Evolutionary conservation across 768 basidiomycete species (phyloP).

Genomic region (Calocybe indica): DNA sequence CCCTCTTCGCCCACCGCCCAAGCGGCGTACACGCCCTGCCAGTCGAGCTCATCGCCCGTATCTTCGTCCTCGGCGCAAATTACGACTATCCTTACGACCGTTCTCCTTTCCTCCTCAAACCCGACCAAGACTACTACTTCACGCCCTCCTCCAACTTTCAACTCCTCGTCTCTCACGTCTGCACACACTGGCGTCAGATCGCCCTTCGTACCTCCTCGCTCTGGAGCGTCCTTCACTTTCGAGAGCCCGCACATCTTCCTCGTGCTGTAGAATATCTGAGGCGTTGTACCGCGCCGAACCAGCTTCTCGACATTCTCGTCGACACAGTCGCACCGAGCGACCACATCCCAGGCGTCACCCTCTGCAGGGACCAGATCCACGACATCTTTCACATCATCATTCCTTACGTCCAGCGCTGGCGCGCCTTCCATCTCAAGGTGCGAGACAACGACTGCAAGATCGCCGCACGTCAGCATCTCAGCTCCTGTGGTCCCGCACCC

Average conservation of each 20-base stretch:
- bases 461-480: conserved; percentile 43
- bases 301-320: conserved; percentile 47
- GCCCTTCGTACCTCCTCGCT: conserved; percentile 44
- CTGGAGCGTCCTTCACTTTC: conserved; percentile 54
- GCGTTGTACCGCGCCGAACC: conserved; percentile 19
- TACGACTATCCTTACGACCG: conserved; percentile 36
- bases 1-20: conserved; percentile 13
- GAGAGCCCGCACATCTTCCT: conserved; percentile 40
- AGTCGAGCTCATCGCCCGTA: conserved; percentile 51
- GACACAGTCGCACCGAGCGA: conserved; percentile 47
- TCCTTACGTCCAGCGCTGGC: conserved; percentile 47
- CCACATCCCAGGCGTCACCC: conserved; percentile 41
- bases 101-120: conserved; percentile 46
- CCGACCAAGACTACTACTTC: conserved; percentile 34
- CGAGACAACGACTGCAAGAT: conserved; percentile 55
- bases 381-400: conserved; percentile 37
- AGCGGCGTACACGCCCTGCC: conserved; percentile 42
- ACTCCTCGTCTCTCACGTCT: conserved; percentile 53
- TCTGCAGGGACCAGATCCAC: conserved; percentile 46
- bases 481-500: conserved; percentile 47
- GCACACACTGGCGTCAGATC: conserved; percentile 48
- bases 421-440: conserved; percentile 54
- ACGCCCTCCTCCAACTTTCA: conserved; percentile 43
- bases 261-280: conserved; percentile 41
- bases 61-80: conserved; percentile 49